These are phyloP conservation scores for Oropetium thomaeum DNA, from an alignment of 176 grass and related monocot species.

Conservation along the genomic window DNA sequence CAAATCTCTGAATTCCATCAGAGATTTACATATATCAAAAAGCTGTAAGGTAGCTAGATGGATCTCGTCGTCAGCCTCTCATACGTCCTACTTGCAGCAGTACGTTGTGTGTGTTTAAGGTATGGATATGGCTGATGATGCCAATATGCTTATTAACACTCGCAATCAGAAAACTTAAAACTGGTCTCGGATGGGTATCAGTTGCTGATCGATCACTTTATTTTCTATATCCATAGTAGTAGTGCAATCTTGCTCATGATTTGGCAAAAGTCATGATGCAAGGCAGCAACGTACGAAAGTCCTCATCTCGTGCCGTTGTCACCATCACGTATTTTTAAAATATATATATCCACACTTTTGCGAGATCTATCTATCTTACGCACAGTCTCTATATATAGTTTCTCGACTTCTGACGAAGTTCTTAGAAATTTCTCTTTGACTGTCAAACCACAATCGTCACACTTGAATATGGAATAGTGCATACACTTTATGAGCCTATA, in stretches of 20 bases:
- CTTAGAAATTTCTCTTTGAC: slow-evolving; percentile 35
- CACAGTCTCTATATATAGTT: slow-evolving; percentile 15
- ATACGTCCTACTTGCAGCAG: not conserved
- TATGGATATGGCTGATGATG: slow-evolving; percentile 7
- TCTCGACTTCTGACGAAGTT: slow-evolving; percentile 14
- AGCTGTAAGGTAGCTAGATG: not conserved
- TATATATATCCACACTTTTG: not conserved
- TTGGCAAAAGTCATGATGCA: slow-evolving; percentile 31
- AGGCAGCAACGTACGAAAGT: not conserved
- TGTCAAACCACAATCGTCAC: not conserved
- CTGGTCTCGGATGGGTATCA: slow-evolving; percentile 31
- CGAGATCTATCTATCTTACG: not conserved
- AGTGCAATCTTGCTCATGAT: slow-evolving; percentile 35
- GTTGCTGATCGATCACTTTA: slow-evolving; percentile 1
- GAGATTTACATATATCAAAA: slow-evolving; percentile 8
- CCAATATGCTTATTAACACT: slow-evolving; percentile 2
- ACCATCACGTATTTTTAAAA: not conserved
- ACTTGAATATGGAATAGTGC: not conserved
- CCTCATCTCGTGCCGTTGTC: slow-evolving; percentile 1
- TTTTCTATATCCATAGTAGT: slow-evolving; percentile 34
- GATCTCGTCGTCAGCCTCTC: slow-evolving; percentile 4
- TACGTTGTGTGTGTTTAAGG: too few species aligned
- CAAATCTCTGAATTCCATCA: slow-evolving; percentile 1
- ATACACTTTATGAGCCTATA: not conserved
- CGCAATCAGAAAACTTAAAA: not conserved